Evolutionary conservation across 2,329 filamentous ascomycete species (phyloP).

Genomic region (Basipetospora chlamydospora): DNA sequence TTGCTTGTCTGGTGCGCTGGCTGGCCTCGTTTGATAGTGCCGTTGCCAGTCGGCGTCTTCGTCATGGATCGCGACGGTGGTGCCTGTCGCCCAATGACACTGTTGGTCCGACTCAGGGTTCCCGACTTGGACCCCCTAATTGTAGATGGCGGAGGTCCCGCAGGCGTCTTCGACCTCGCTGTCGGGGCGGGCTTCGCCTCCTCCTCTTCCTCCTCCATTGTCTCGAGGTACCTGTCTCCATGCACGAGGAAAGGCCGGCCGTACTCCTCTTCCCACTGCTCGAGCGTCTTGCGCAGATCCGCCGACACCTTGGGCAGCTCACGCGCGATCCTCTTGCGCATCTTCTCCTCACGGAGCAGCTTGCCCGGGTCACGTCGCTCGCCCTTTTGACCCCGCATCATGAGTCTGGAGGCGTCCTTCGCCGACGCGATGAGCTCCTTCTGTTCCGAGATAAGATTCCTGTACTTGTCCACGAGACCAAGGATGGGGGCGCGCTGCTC

Average conservation of each 20-base stretch:
- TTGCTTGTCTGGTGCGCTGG: slow-evolving; percentile 11
- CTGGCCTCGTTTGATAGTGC: slow-evolving; percentile 7
- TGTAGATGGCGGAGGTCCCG: slow-evolving; percentile 37
- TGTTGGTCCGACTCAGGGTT: slow-evolving; percentile 10
- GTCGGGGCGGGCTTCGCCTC: slow-evolving; percentile 41
- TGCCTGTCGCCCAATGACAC: slow-evolving; percentile 15
- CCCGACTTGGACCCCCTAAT: slow-evolving; percentile 15
- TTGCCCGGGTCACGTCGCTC: slow-evolving; percentile 91
- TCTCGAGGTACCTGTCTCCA: slow-evolving; percentile 79
- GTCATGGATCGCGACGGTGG: slow-evolving; percentile 24
- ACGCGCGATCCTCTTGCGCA: slow-evolving; percentile 93
- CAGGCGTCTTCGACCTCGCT: slow-evolving; percentile 62
- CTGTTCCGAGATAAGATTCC: slow-evolving; percentile 67
- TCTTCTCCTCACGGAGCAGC: slow-evolving; percentile 89
- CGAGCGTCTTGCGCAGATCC: slow-evolving; percentile 70
- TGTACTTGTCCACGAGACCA: slow-evolving; percentile 69
- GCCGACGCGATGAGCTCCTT: slow-evolving; percentile 81
- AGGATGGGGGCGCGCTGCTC: slow-evolving; percentile 81
- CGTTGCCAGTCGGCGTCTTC: slow-evolving; percentile 37
- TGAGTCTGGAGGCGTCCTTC: slow-evolving; percentile 85
- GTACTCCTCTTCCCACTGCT: slow-evolving; percentile 86
- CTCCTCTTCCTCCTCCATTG: slow-evolving; percentile 51
- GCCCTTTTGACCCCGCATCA: slow-evolving; percentile 82
- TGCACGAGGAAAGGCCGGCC: slow-evolving; percentile 86
- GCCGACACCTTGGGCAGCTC: slow-evolving; percentile 82